Evolutionary conservation across 176 grass and related monocot species (phyloP), one percentile per base, ranked within the genome.

Genomic region (Rhynchospora tenuis): DNA sequence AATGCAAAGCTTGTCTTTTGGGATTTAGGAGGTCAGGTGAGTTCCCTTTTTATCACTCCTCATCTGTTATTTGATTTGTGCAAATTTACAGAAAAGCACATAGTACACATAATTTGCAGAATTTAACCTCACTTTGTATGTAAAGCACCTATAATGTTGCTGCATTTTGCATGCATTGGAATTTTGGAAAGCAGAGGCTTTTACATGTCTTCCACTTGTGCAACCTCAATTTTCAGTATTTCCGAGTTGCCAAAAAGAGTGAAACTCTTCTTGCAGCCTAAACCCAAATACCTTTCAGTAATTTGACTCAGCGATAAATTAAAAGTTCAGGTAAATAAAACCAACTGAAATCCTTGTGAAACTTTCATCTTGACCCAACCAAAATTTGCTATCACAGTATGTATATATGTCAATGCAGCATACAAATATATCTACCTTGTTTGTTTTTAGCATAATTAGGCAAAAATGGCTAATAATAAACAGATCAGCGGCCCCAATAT

Each of bases 21-120:
- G 97, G 97, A 99, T 83, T 88, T 99, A 73, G 97, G 97, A 93
- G 97, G 97, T 80, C 97, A 99, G 97, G 97, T 99, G 83, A 73
- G 86, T 60, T 84, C 82, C 64, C 76, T 84, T 22, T 2, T 75
- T 58, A 20, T 57, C 58, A 60, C 57, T 63, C 11, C 10, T 17
- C 28, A 72, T 13, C 19, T 5, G 8, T 46, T 72, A 69, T 70
- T 45, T 70, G 7, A 45, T 70, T 38, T 44, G 67, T 43, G 38
- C 33, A 14, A 70, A n/a, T n/a, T n/a, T n/a, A n/a, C n/a, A n/a
- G n/a, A n/a, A n/a, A n/a, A n/a, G n/a, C n/a, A n/a, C n/a, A n/a
- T n/a, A n/a, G n/a, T 44, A 70, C 44, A 7, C 31, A 44, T 29
- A 64, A 70, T 70, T 70, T 70, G 65, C 65, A 69, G 7, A 69